phyloP scores from a whole-genome alignment of 2,329 filamentous ascomycete genomes.

The Cladosporium oxysporum region DNA sequence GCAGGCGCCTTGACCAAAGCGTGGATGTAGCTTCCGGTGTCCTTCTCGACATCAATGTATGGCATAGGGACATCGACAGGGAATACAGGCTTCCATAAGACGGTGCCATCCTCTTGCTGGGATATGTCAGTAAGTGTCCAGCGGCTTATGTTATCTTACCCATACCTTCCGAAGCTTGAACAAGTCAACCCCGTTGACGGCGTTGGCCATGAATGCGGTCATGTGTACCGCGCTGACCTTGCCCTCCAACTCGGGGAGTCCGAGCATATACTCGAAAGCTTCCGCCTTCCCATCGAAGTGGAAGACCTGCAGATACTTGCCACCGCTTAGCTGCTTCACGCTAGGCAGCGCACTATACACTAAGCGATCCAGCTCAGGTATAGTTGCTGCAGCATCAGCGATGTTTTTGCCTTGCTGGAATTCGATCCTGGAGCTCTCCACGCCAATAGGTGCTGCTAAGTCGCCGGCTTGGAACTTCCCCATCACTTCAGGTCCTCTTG shows the following conservation, averaged over 20 bases:
- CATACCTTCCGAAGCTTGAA: constrained; percentile 28
- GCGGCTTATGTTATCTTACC: too few species aligned
- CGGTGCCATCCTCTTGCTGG: constrained; percentile 6
- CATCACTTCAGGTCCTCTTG: constrained; percentile 21
- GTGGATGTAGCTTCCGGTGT: constrained; percentile 20
- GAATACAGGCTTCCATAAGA: background rate
- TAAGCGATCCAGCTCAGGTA: constrained; percentile 39
- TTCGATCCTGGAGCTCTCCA: constrained; percentile 53
- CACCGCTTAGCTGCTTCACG: constrained; percentile 39
- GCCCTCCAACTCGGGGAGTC: constrained; percentile 6
- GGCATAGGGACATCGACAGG: background rate
- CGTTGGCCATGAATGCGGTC: constrained; percentile 18
- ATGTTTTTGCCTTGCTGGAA: constrained; percentile 57
- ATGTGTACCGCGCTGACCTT: constrained; percentile 23
- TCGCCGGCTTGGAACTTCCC: constrained; percentile 17
- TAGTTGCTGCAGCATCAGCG: constrained; percentile 48
- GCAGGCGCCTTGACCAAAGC: constrained; percentile 21
- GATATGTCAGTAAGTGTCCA: background rate
- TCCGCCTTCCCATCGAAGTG: constrained; percentile 48
- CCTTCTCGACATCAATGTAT: constrained; percentile 21
- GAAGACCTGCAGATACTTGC: constrained; percentile 44
- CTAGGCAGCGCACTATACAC: constrained; percentile 42
- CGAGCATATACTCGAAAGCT: constrained; percentile 23
- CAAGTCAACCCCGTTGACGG: constrained; percentile 13
- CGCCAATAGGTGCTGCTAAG: constrained; percentile 27